A percentile compares a stretch with the other conserved stretches of the same genome.
phyloP scores from a whole-genome alignment of 352 stramenopile species.

The Globisporangium spiculum region DNA sequence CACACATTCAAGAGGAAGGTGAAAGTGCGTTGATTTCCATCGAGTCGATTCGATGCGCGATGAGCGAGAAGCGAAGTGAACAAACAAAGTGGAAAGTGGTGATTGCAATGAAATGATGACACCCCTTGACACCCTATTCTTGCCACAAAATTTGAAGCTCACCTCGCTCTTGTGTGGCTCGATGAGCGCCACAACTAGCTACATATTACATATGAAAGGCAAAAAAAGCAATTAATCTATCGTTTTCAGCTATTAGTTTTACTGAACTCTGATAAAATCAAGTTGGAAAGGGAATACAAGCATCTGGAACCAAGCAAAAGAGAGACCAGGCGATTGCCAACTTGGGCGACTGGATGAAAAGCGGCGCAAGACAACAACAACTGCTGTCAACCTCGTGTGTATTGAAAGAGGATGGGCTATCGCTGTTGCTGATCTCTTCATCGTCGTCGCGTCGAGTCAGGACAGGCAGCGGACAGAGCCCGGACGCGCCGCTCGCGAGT shows the following conservation, averaged over 20 bases:
- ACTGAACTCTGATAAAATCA: background rate
- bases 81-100: background rate
- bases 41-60: background rate
- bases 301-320: background rate
- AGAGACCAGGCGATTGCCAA: background rate
- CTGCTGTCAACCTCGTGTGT: background rate
- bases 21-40: background rate
- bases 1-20: background rate
- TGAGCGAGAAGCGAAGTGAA: background rate
- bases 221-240: background rate
- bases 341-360: background rate
- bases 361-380: background rate
- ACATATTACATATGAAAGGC: background rate
- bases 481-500: background rate
- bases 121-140: background rate
- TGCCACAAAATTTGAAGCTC: background rate
- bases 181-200: background rate
- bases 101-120: background rate
- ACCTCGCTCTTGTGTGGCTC: background rate
- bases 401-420: background rate
- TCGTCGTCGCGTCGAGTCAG: slow-evolving; percentile 2
- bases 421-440: background rate
- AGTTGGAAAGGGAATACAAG: background rate
- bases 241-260: background rate
- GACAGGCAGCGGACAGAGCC: slow-evolving; percentile 1